Percentiles rank a stretch among this genome's conserved stretches.
These are phyloP conservation scores for Glonium stellatum DNA, from an alignment of 495 filamentous ascomycete genomes.

Conservation along the genomic window DNA sequence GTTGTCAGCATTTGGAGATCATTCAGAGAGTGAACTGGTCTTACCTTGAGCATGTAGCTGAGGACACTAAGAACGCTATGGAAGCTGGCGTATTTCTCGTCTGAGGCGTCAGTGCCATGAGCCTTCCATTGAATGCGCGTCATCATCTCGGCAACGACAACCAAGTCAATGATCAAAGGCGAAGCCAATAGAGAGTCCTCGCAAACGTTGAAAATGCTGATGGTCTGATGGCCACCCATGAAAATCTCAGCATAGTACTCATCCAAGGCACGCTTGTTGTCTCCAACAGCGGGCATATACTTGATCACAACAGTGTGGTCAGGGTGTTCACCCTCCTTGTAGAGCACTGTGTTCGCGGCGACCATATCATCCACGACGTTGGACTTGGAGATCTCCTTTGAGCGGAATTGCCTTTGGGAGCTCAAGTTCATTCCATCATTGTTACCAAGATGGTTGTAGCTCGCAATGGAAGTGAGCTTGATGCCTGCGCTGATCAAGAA, in stretches of 20 bases:
- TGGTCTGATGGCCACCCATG: constrained; percentile 96
- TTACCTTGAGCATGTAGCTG: constrained; percentile 95
- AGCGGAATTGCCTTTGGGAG: constrained; percentile 96
- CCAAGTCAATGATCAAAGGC: constrained; percentile 94
- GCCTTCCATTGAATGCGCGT: constrained; percentile 91
- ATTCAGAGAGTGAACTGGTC: neutral
- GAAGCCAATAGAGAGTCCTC: constrained; percentile 98
- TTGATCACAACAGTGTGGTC: constrained; percentile 46
- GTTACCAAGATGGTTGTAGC: constrained; percentile 99
- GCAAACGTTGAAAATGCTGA: constrained; percentile 97
- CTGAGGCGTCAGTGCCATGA: constrained; percentile 44
- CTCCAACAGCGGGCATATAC: constrained; percentile 98
- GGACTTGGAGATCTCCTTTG: constrained; percentile 98
- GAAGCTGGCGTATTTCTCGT: constrained; percentile 77
- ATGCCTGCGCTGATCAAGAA: constrained; percentile 98
- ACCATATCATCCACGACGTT: constrained; percentile 99
- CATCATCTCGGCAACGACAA: constrained; percentile 92
- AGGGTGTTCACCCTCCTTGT: constrained; percentile 60
- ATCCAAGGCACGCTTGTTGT: constrained; percentile 97
- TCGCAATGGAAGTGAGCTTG: constrained; percentile 97
- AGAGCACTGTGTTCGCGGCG: constrained; percentile 84
- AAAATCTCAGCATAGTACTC: constrained; percentile 99
- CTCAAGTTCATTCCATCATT: constrained; percentile 98
- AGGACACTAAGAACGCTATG: constrained; percentile 96
- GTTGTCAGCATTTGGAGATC: constrained; percentile 1